These are phyloP conservation scores for Cyphellophora attinorum DNA, from an alignment of 2,329 filamentous ascomycete genomes.

Conservation along the genomic window DNA sequence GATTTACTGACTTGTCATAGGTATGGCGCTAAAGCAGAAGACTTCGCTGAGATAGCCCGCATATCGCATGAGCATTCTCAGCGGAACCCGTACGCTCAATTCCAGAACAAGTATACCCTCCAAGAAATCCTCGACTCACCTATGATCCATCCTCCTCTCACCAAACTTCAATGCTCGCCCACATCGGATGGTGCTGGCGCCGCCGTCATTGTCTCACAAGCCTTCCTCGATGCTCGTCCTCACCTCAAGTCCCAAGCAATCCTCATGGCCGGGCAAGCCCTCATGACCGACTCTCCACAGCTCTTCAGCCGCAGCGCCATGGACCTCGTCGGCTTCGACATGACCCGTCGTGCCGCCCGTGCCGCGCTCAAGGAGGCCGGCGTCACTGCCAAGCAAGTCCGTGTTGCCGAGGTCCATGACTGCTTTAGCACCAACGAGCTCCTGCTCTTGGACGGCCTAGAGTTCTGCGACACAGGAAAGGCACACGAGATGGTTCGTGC, in stretches of 20 bases:
- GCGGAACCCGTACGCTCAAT: slow-evolving; percentile 95
- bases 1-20: slow-evolving; percentile 6
- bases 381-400: slow-evolving; percentile 55
- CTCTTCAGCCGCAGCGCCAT: slow-evolving; percentile 74
- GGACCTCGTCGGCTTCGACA: slow-evolving; percentile 81
- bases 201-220: slow-evolving; percentile 77
- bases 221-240: slow-evolving; percentile 78
- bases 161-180: slow-evolving; percentile 94
- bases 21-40: slow-evolving; percentile 72
- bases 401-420: slow-evolving; percentile 89
- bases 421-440: slow-evolving; percentile 96
- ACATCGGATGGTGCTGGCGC: slow-evolving; percentile 89
- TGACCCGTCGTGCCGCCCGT: slow-evolving; percentile 63
- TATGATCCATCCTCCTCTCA: slow-evolving; percentile 77
- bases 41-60: slow-evolving; percentile 91
- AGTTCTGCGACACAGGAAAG: slow-evolving; percentile 66
- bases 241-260: slow-evolving; percentile 73
- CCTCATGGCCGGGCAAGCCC: slow-evolving; percentile 74
- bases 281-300: slow-evolving; percentile 70
- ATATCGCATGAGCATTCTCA: slow-evolving; percentile 87
- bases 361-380: slow-evolving; percentile 67
- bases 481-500: slow-evolving; percentile 82
- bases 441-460: slow-evolving; percentile 77
- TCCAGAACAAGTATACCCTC: slow-evolving; percentile 80
- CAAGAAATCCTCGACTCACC: slow-evolving; percentile 69